Evolutionary conservation across 768 basidiomycete species (phyloP), one percentile per base, ranked within the genome.

Genomic region (Lepiota subincarnata): DNA sequence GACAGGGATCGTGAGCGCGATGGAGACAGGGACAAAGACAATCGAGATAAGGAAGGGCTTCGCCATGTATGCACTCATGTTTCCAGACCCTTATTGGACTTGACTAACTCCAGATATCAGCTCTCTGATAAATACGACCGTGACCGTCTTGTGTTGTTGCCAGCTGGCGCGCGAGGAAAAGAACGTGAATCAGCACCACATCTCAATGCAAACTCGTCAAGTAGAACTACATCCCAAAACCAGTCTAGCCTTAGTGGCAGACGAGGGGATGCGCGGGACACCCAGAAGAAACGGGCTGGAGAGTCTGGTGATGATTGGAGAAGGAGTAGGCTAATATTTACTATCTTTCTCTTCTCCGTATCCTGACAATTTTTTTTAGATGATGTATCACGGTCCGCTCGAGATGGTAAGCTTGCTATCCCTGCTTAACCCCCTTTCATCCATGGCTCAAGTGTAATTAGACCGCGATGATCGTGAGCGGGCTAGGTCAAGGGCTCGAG

Each of bases 111-210:
- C 39, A 11, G 34, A 19, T 53, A 40, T 43, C 56, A 93, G 90
- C 76, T 92, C 16, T 91, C 90, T 14, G 90, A 93, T 68, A 91
- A 89, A 68, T 92, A 85, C 60, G 90, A 92, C 71, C 86, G 89
- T 40, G 88, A 89, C 65, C 83, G 88, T 44, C 77, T 89, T 48
- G 79, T 80, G 46, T 70, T 82, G 59, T 80, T 79, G 13, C 59
- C 75, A 41, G 64, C 75, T 42, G 71, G 69, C 51, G 62, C 81
- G 48, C 75, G 87, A 43, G 75, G 69, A 51, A 87, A 87, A 65
- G 87, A 90, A 57, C 76, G 87, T 62, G 89, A 90, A 55, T 58
- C 70, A 37, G 79, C 82, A 14, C 80, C 86, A 28, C 86, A 88
- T 68, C 73, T 85, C 38, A 66, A 70, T 22, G 58, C 72, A 57